Base-by-base conservation (phyloP, 345 rosid genomes). In the Salix brachista region DNA sequence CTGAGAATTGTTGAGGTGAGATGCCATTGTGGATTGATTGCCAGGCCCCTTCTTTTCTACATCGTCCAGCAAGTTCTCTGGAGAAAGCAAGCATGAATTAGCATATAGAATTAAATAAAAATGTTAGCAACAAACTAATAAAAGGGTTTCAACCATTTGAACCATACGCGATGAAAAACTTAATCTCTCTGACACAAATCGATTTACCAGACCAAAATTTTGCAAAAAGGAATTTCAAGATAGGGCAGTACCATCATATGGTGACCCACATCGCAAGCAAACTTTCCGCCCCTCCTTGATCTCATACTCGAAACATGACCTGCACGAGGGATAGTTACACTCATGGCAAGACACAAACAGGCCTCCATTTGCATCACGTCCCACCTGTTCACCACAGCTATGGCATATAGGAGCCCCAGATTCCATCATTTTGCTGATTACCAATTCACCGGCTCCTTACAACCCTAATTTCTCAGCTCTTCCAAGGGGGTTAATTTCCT, bases 251-350 rank as follows among this genome's bases (percentile, higher is more conserved):
- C 97, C 96, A 74, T 89, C 91, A 41, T 83, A 96, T 2, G 94
- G 94, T 54, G 87, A 83, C 69, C 87, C 92, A 74, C 99, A 92
- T 36, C 96, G 91, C 87, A 92, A 78, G 83, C 99, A 96, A 41
- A 73, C 88, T 83, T 86, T 87, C 72, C 94, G 85, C 41, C 93
- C 98, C 70, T 93, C 97, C 79, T 91, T 93, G 85, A 90, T 74
- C 83, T 96, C 97, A 72, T 88, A 89, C 69, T 93, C 93, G 54
- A 93, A 85, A 72, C 99, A 96, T 60, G 91, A 85, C 87, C 87
- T 91, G 88, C 99, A 93, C 82, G 93, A 82, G n/a, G 96, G 94
- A 86, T 90, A 93, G 54, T 81, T 88, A 78, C 99, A 93, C 74
- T 93, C 96, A 66, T 88, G 92, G 79, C 98, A 96, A 80, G 91